Conservation (phyloP, 2,329 filamentous ascomycete species). For the Furcasterigmium sp. region DNA sequence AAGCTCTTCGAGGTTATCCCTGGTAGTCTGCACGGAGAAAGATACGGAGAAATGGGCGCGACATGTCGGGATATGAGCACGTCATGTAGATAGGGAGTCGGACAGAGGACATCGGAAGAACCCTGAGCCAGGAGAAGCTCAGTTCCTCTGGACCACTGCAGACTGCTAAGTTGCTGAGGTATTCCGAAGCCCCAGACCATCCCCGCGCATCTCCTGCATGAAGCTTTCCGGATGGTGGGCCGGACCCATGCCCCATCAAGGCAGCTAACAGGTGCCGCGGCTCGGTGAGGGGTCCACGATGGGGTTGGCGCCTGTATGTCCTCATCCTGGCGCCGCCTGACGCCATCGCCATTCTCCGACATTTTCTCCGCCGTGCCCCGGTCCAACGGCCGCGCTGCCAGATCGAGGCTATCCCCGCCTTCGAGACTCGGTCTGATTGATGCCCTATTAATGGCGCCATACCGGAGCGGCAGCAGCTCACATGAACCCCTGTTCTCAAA, state of each 20-base stretch:
- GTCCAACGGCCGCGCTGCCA: too few species aligned
- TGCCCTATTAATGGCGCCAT: background rate
- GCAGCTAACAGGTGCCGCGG: background rate
- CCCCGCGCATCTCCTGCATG: too few species aligned
- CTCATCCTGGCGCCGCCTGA: slow-evolving; percentile 6
- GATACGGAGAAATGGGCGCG: slow-evolving; percentile 3
- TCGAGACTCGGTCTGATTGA: background rate
- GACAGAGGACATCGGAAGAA: background rate
- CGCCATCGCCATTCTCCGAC: slow-evolving; percentile 13
- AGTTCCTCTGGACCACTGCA: too few species aligned
- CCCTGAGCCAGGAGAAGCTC: background rate
- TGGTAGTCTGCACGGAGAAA: slow-evolving; percentile 1
- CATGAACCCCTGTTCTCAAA: too few species aligned
- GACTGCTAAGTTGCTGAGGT: too few species aligned
- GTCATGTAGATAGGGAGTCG: too few species aligned
- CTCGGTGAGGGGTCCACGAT: background rate
- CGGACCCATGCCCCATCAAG: background rate
- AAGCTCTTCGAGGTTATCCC: slow-evolving; percentile 1
- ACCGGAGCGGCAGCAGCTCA: too few species aligned
- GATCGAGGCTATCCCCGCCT: too few species aligned
- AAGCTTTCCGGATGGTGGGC: background rate
- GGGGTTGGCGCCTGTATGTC: slow-evolving; percentile 1
- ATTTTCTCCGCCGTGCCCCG: slow-evolving; percentile 16
- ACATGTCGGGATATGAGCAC: slow-evolving; percentile 1
- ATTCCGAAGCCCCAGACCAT: too few species aligned